These are phyloP conservation scores for Suillus discolor DNA, from an alignment of 768 basidiomycete species.

Conservation along the genomic window DNA sequence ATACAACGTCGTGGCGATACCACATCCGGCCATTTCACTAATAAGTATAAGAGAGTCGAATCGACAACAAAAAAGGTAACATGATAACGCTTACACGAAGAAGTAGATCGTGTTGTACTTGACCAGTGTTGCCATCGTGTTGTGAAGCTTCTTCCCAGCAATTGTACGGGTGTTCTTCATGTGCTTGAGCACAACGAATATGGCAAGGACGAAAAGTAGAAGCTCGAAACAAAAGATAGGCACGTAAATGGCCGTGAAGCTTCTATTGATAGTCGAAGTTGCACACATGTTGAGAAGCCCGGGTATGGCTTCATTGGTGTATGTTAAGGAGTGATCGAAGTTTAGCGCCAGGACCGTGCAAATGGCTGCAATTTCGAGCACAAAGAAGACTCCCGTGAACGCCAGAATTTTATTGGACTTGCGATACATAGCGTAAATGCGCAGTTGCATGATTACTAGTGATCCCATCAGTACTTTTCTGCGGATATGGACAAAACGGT, in stretches of 20 bases:
- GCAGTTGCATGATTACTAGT: slow-evolving; percentile 15
- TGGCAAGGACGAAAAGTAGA: slow-evolving; percentile 11
- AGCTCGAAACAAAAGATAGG: slow-evolving; percentile 12
- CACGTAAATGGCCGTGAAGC: slow-evolving; percentile 12
- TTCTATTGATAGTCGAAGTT: slow-evolving; percentile 2
- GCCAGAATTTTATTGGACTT: slow-evolving; percentile 11
- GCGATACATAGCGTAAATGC: slow-evolving; percentile 14
- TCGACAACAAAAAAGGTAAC: background rate
- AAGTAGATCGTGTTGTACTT: slow-evolving; percentile 13
- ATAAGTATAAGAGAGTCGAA: background rate
- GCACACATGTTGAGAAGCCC: slow-evolving; percentile 12
- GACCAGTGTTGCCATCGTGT: slow-evolving; percentile 8
- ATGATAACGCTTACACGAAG: slow-evolving; percentile 9
- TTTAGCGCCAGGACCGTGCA: slow-evolving; percentile 7
- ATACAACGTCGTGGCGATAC: slow-evolving; percentile 10
- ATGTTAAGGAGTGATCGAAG: slow-evolving; percentile 7
- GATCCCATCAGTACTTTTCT: background rate
- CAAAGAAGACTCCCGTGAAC: slow-evolving; percentile 5
- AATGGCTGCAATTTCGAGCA: slow-evolving; percentile 11
- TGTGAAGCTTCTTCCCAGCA: slow-evolving; percentile 8
- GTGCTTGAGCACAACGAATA: slow-evolving; percentile 9
- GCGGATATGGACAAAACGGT: background rate
- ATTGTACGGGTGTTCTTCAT: slow-evolving; percentile 8
- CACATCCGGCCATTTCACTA: slow-evolving; percentile 10
- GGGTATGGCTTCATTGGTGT: slow-evolving; percentile 13